Evolutionary conservation across 306 rosid species (phyloP), one percentile per base, ranked within the genome.

Genomic region (Cucumis hystrix): DNA sequence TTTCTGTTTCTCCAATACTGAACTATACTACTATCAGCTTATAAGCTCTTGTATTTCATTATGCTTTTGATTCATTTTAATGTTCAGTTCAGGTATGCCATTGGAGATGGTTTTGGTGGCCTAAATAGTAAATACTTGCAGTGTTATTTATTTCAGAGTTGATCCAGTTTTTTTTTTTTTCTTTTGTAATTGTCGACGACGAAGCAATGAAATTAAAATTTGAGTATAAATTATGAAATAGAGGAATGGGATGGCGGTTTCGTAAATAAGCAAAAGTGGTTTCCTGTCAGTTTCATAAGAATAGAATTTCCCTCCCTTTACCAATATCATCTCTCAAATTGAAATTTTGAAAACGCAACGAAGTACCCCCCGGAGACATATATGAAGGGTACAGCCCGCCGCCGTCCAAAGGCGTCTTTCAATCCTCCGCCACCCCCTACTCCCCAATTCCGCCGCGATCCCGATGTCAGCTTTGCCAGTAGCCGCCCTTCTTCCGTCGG

Each of bases 401-500:
- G 87, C 45, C 83, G 77, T 43, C 80, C 87, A 0, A 90, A 82
- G 61, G 89, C 85, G 10, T 87, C 96, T 2, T 85, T 83, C 81
- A 81, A 57, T 40, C 92, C 87, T 0, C 88, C 86, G 5, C 91
- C 93, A 6, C 91, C 92, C 0, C 88, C 88, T 5, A 66, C 89
- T 40, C 51, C 91, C 75, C 79, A 80, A 20, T 83, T 55, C 40
- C 66, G 78, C 18, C 91, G 99, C 10, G 99, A 95, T 77, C 92
- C 99, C 68, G 99, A 92, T 75, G 93, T 87, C 17, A 88, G 97
- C 79, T 86, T 92, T 60, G 96, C 83, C 64, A 90, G 97, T 68
- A 95, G 91, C 87, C 97, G 96, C 13, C 99, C 96, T 0, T 92
- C 98, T 59, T 84, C 91, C 28, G 80, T 77, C 21, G 97, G 96